A percentile compares a stretch with the other conserved stretches of the same genome.
phyloP scores from a whole-genome alignment of 768 basidiomycete genomes.

The Suillus placidus region DNA sequence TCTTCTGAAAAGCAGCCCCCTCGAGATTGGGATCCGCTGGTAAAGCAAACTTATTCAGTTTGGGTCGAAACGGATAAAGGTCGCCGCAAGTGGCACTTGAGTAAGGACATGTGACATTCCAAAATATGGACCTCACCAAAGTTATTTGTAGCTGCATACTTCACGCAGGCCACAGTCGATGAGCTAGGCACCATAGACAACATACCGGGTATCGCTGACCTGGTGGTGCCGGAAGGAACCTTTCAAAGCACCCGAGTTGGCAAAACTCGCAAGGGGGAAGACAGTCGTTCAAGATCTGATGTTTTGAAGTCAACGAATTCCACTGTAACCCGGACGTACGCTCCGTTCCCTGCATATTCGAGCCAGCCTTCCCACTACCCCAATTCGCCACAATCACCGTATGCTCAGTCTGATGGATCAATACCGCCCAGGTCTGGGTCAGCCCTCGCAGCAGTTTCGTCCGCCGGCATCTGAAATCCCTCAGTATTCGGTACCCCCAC shows the following conservation, averaged over 20 bases:
- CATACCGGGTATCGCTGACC: slow-evolving; percentile 55
- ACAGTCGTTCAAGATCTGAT: slow-evolving; percentile 35
- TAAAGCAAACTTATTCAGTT: slow-evolving; percentile 86
- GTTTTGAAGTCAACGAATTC: slow-evolving; percentile 33
- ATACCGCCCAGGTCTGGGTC: slow-evolving; percentile 23
- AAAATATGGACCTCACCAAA: neutral
- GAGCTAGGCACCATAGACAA: slow-evolving; percentile 73
- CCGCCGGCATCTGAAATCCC: slow-evolving; percentile 25
- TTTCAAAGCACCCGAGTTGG: slow-evolving; percentile 69
- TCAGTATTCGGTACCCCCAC: slow-evolving; percentile 31
- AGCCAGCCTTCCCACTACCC: slow-evolving; percentile 28
- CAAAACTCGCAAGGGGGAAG: slow-evolving; percentile 51
- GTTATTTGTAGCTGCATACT: slow-evolving; percentile 68
- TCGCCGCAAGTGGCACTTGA: slow-evolving; percentile 80
- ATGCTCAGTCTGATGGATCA: slow-evolving; percentile 26
- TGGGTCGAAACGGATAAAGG: slow-evolving; percentile 69
- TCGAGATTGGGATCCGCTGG: slow-evolving; percentile 66
- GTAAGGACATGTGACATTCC: slow-evolving; percentile 43
- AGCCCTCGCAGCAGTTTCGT: slow-evolving; percentile 27
- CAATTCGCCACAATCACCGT: slow-evolving; percentile 23
- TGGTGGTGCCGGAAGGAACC: slow-evolving; percentile 65
- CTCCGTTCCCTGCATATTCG: slow-evolving; percentile 43
- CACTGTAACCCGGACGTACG: slow-evolving; percentile 42
- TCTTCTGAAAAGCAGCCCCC: slow-evolving; percentile 53
- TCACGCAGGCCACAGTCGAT: slow-evolving; percentile 76